Base-by-base conservation (phyloP, 2,329 filamentous ascomycete genomes). In the Atkinsonella texensis region DNA sequence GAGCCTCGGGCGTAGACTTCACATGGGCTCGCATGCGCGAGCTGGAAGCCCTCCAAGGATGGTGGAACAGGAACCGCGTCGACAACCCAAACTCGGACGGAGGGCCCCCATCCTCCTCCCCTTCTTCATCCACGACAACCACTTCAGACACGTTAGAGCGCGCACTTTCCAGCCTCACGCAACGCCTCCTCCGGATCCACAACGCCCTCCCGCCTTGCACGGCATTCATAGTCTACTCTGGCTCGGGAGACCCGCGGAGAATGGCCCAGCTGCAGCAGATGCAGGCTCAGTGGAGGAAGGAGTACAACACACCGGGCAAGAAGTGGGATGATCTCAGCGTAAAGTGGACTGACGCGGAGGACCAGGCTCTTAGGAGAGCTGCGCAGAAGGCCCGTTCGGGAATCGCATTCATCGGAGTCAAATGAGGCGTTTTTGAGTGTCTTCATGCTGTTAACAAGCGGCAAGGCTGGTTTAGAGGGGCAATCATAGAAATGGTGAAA, bases 301-400 rank as follows among this genome's bases (percentile, higher is more conserved):
- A 86, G 65, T 85, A 82, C 63, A 80, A 81, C 63, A 76, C 74
- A 9, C 76, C 76, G 0, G 77, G 79, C 12, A 77, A 71, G 56
- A 83, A 83, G 58, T 85, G 82, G 82, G 80, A 85, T 63, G 67
- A 83, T 55, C 68, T 85, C 38, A 79, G 73, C 58, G 79, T 85
- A 52, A 75, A 79, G 64, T 86, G 83, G 83, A 85, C 81, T 10
- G 82, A 85, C 59, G 69, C 65, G 0, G 83, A 85, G 65, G 79
- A 83, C 45, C 80, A 85, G 68, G 77, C 74, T 39, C 68, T 85
- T 57, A 76, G 72, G 60, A 72, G 68, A 60, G 81, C 81, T 0
- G 76, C 77, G 17, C 70, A 69, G 49, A 69, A 69, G 46, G 82
- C 83, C 9, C 73, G 82, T 46, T 73, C 79, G 38, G 83, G 83